Evolutionary conservation across 73 alveolate species (phyloP), one percentile per base, ranked within the genome.

Genomic region (Uronychia setigera): DNA sequence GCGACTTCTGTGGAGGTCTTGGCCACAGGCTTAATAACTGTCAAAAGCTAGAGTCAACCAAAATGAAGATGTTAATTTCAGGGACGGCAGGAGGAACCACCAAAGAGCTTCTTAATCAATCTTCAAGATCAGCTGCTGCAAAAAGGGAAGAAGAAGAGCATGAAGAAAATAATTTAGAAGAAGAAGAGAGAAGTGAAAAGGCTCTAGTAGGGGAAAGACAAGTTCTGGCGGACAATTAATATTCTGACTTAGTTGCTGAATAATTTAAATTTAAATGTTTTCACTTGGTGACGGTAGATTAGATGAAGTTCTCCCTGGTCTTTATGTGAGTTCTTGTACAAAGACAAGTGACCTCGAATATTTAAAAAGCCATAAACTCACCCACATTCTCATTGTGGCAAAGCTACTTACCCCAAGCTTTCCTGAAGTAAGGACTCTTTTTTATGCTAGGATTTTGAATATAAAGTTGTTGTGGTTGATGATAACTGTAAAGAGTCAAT

Each of bases 1-100:
- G 95, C 79, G 93, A 88, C 25, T 89, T 78, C 31, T 89, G 95
- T 26, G 95, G 95, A 26, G 92, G 95, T 33, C 77, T 84, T 57
- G 95, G 95, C 5, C 95, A 89, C 79, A 84, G 92, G 26, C 81
- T 89, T 35, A 32, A 82, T 59, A 84, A 89, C 35, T 89, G 95
- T 84, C 93, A 88, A 33, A 89, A 89, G 80, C 76, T 89, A 74
- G 95, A 89, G 85, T 83, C 78, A 33, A 84, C 91, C 13, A 31
- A 84, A 32, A 83, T 77, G 87, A 84, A 84, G 87, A 84, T 84
- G 33, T 19, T 46, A 5, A 5, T 46, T 19, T 46, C 67, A 46
- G 67, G 67, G 67, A 46, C 19, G n/a, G 67, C 67, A 5, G 67
- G 67, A 46, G 67, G 67, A 19, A 46, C 67, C 19, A 46, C 67